Base-by-base conservation (phyloP, 169 alveolate species). In the Cryptosporidium bovis region DNA sequence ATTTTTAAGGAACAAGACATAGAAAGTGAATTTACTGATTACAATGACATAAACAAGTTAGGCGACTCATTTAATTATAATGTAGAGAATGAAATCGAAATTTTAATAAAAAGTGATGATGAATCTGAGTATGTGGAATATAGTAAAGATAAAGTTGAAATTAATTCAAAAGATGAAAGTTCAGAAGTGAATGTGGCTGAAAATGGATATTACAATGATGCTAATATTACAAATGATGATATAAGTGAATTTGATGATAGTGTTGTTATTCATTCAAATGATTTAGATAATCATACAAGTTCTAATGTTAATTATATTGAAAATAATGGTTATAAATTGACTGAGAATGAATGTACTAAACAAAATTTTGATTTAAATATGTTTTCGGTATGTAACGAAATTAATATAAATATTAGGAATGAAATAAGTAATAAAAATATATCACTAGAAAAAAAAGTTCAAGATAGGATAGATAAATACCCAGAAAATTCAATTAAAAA, bases 351-450 rank as follows among this genome's bases (percentile, higher is more conserved):
- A 15, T 16, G 5, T 27, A 53, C 0, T 13, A 53, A 53, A n/a
- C 12, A 6, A 5, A 53, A 1, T n/a, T n/a, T 20, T 5, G 64
- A 53, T n/a, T 53, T 48, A 33, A 56, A 68, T 4, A 6, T 18
- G 29, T 34, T 69, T 16, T 34, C 83, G 12, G 55, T 69, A 51
- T 69, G 83, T 20, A 33, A 44, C 24, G 67, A 31, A n/a, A 20
- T 51, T 16, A 69, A 53, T 69, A 66, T 69, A 64, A 69, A 55
- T 55, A 69, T 69, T 53, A 29, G 3, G 20, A 34, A 65, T 1
- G 4, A 1, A 34, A 48, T 15, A 27, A 50, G 40, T 15, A 62
- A 62, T 5, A 33, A 15, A 16, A 5, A 62, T 31, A 16, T 8
- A 18, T 6, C 6, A 31, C 15, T 33, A 27, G 31, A 5, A 62